A percentile compares a stretch with the other conserved stretches of the same genome.
Evolutionary conservation across 345 rosid genomes (phyloP).

Genomic region (Boechera retrofracta): DNA sequence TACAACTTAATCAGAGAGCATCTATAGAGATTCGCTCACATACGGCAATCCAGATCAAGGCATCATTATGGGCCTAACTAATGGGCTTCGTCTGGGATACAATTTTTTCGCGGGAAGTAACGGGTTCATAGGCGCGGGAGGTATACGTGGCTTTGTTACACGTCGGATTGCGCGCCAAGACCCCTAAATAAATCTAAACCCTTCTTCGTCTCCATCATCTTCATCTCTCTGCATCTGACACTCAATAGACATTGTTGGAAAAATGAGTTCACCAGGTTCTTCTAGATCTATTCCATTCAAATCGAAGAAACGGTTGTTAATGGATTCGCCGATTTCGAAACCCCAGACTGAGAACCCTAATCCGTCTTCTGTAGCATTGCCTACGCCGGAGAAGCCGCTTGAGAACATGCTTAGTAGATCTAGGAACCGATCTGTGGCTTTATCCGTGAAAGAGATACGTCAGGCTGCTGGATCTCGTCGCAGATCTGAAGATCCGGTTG

Average conservation of each 20-base stretch:
- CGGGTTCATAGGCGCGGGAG: slow-evolving; percentile 19
- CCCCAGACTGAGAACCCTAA: slow-evolving; percentile 21
- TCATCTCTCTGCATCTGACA: neutral
- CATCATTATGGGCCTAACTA: slow-evolving; percentile 1
- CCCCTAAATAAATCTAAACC: slow-evolving; percentile 13
- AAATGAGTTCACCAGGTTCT: slow-evolving; percentile 48
- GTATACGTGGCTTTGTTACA: neutral
- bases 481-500: slow-evolving; percentile 39
- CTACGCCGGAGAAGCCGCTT: slow-evolving; percentile 63
- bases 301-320: slow-evolving; percentile 51
- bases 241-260: neutral
- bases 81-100: neutral
- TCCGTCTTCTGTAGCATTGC: slow-evolving; percentile 40
- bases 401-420: slow-evolving; percentile 49
- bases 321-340: slow-evolving; percentile 27
- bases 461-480: slow-evolving; percentile 57
- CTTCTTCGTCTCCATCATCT: neutral
- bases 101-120: slow-evolving; percentile 19
- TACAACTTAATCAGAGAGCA: too few species aligned
- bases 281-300: slow-evolving; percentile 49
- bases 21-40: neutral
- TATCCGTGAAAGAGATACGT: slow-evolving; percentile 68
- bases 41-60: neutral
- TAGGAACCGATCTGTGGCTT: slow-evolving; percentile 59
- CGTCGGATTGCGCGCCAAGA: slow-evolving; percentile 51